Base-by-base conservation (phyloP, 1,139 yeast species). In the Entelexis paramagnoliae region DNA sequence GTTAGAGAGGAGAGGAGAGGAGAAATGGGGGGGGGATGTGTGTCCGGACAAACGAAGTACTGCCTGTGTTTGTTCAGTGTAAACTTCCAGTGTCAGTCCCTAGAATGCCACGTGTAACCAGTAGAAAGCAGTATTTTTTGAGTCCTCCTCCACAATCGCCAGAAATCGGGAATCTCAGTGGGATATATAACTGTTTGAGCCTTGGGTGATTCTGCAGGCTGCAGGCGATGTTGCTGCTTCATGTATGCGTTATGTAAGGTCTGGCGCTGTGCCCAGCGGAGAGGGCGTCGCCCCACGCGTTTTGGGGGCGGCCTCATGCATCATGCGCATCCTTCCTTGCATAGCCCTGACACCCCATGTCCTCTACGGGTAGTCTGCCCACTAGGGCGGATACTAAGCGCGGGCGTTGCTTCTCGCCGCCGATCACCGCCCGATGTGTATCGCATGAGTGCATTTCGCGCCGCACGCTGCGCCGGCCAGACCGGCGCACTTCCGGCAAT, bases 201-300 rank as follows among this genome's bases (percentile, higher is more conserved):
- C 28, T 36, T 22, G 22, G 41, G 28, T 28, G 41, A 36, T 36
- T 36, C 41, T 36, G 41, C 41, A 36, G 20, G 41, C 41, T 36
- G 41, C 41, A 36, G 41, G 17, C 20, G 26, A 36, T 36, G 14
- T 36, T 36, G 41, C 41, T 36, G 41, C 41, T 36, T 36, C 41
- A 36, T 36, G 41, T 20, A 22, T 36, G 41, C 41, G 41, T 36
- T 20, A 20, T 20, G 41, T 36, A 36, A 36, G 16, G 16, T 3
- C 16, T 36, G 41, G 28, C 17, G 41, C 17, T 36, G 7, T 22
- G 41, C 41, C 28, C 41, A 36, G 41, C 16, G 26, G 19, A 2
- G 41, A 14, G 6, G 16, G 10, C n/a, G 8, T 19, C 40, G n/a
- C 24, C 19, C 13, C 26, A n/a, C 24, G 26, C 22, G 40, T 36